phyloP scores from a whole-genome alignment of 805 yeast genomes.

The Metschnikowia proteae region DNA sequence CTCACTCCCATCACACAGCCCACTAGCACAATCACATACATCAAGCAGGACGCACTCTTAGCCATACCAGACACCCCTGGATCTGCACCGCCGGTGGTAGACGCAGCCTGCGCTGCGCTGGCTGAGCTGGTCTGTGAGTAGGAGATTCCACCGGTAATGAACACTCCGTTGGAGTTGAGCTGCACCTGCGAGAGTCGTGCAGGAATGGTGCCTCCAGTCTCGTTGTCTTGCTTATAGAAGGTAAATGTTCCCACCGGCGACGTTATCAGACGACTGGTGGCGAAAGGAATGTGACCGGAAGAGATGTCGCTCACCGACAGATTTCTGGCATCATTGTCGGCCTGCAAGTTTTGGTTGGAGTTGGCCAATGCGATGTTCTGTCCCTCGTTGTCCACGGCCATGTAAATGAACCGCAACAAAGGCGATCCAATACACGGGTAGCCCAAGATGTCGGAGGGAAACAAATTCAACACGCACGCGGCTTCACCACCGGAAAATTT shows the following conservation, averaged over 20 bases:
- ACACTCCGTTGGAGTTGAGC: constrained; percentile 28
- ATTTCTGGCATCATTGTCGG: constrained; percentile 11
- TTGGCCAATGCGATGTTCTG: constrained; percentile 54
- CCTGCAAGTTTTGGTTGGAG: constrained; percentile 27
- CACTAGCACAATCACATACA: constrained; percentile 2
- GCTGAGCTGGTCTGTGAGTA: constrained; percentile 9
- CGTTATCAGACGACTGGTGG: constrained; percentile 19
- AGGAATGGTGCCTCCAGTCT: constrained; percentile 18
- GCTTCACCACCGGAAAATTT: constrained; percentile 49
- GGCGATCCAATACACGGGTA: constrained; percentile 56
- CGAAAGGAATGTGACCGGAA: constrained; percentile 51
- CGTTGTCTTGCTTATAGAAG: constrained; percentile 9
- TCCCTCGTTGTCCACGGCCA: constrained; percentile 64
- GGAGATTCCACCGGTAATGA: constrained; percentile 18
- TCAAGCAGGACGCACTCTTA: neutral
- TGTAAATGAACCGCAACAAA: constrained; percentile 48
- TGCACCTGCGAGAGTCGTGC: constrained; percentile 25
- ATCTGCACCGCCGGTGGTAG: constrained; percentile 9
- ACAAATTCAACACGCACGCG: constrained; percentile 55
- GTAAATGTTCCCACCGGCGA: constrained; percentile 9
- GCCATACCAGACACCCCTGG: neutral
- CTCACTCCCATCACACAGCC: constrained; percentile 9
- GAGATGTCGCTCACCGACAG: constrained; percentile 25
- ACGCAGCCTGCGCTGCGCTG: constrained; percentile 19
- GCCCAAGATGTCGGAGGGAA: constrained; percentile 48